Evolutionary conservation across 305 asterid species (phyloP), one percentile per base, ranked within the genome.

Genomic region (Fraxinus albicans): DNA sequence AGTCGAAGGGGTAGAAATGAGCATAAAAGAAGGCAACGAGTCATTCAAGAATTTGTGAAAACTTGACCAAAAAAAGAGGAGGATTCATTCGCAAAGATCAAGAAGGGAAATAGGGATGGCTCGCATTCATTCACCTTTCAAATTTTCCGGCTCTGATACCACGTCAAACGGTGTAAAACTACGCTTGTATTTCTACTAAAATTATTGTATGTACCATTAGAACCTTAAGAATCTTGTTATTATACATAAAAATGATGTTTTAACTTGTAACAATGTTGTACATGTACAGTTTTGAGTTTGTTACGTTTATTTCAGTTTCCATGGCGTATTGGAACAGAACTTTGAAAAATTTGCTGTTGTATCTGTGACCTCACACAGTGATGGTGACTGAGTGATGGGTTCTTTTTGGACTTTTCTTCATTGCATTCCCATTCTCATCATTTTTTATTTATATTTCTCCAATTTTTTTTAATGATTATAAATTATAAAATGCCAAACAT

Each of bases 1-100:
- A 13, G 91, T 86, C 47, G 97, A 91, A 75, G 96, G 94, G 70
- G 87, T 94, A 74, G 97, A 92, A 69, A 93, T 94, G 99, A 92
- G 92, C 88, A 93, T 95, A 86, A 89, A 90, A 86, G 97, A 95
- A 90, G 98, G 91, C 86, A 94, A 91, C 80, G 97, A 95, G 86
- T 83, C 79, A 40, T 86, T 92, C 91, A 91, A 90, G 85, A 94
- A 94, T 77, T 89, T 88, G 85, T 93, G 95, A 93, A 77, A 55
- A 55, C 21, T 33, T 15, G 6, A 23, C 79, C 65, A 42, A 76
- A 23, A 13, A 5, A 21, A 31, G 34, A 31, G 34, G 12, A 76
- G n/a, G 69, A 33, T 44, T 82, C 80, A 65, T 84, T 73, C 25
- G 60, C 77, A 42, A 74, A 60, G 75, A 55, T 47, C n/a, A n/a